These are phyloP conservation scores for Mycena latifolia DNA, from an alignment of 768 basidiomycete genomes.

Conservation along the genomic window DNA sequence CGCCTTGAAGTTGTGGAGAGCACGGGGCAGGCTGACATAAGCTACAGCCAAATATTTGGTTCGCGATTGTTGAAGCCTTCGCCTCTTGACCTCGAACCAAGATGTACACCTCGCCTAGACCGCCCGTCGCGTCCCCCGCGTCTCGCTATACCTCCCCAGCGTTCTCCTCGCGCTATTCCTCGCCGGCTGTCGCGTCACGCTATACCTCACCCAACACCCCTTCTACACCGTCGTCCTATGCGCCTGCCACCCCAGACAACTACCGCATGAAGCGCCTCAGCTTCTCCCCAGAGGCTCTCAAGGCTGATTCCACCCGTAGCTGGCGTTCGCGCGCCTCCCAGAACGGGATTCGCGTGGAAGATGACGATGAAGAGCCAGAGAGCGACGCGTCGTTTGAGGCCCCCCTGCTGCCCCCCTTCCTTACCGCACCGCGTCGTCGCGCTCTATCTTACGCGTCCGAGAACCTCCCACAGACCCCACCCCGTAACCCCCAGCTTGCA, in stretches of 20 bases:
- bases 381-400: slow-evolving; percentile 32
- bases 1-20: no score
- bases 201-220: slow-evolving; percentile 34
- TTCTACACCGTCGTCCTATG: slow-evolving; percentile 32
- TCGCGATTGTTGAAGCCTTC: slow-evolving; percentile 4
- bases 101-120: slow-evolving; percentile 32
- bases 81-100: background rate
- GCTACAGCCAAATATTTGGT: no score
- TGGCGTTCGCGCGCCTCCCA: slow-evolving; percentile 36
- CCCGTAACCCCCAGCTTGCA: slow-evolving; percentile 54
- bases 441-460: slow-evolving; percentile 37
- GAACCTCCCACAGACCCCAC: slow-evolving; percentile 50
- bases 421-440: slow-evolving; percentile 34
- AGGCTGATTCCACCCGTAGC: slow-evolving; percentile 23
- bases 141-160: slow-evolving; percentile 32
- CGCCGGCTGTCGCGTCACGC: slow-evolving; percentile 31
- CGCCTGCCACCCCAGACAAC: slow-evolving; percentile 36
- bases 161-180: slow-evolving; percentile 30
- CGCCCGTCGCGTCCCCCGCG: slow-evolving; percentile 30
- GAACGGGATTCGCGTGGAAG: slow-evolving; percentile 37
- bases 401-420: slow-evolving; percentile 31
- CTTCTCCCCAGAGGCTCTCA: slow-evolving; percentile 32
- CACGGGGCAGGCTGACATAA: no score
- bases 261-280: slow-evolving; percentile 36
- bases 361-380: slow-evolving; percentile 32